phyloP scores from a whole-genome alignment of 2,329 filamentous ascomycete species.

The Apiospora marii region DNA sequence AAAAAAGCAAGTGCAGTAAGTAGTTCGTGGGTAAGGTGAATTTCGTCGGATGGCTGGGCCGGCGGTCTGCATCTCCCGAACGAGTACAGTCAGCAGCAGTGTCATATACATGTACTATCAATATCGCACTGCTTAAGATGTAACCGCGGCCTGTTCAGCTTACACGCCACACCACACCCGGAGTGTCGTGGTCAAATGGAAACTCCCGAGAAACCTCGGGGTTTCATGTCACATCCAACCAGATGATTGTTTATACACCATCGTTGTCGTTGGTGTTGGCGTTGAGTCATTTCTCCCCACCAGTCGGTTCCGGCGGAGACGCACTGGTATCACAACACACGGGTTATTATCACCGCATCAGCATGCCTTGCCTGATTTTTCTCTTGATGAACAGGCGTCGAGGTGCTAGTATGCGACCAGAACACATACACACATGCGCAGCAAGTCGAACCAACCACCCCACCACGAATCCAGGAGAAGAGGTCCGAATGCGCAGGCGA shows the following conservation, averaged over 20 bases:
- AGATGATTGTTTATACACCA: neutral
- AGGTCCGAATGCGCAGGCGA: neutral
- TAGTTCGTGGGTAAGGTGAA: slow-evolving; percentile 17
- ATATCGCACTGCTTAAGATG: neutral
- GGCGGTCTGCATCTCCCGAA: neutral
- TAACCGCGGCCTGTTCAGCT: neutral
- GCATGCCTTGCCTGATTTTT: neutral
- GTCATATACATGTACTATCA: neutral
- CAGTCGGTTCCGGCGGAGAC: neutral
- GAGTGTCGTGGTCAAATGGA: neutral
- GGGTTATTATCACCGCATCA: neutral
- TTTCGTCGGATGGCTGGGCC: neutral
- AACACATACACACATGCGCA: neutral
- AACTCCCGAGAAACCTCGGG: neutral
- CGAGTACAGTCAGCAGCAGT: neutral
- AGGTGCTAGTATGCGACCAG: neutral
- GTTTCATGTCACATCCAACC: neutral
- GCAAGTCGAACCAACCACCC: neutral
- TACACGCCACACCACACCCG: neutral
- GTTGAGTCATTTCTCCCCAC: neutral
- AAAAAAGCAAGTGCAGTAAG: neutral
- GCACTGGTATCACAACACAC: neutral
- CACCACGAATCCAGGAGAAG: neutral
- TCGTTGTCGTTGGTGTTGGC: neutral
- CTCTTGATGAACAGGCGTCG: too few species aligned